Percentiles rank a stretch among this genome's conserved stretches.
phyloP scores from a whole-genome alignment of 306 rosid genomes.

The Gastrolobium villosum region DNA sequence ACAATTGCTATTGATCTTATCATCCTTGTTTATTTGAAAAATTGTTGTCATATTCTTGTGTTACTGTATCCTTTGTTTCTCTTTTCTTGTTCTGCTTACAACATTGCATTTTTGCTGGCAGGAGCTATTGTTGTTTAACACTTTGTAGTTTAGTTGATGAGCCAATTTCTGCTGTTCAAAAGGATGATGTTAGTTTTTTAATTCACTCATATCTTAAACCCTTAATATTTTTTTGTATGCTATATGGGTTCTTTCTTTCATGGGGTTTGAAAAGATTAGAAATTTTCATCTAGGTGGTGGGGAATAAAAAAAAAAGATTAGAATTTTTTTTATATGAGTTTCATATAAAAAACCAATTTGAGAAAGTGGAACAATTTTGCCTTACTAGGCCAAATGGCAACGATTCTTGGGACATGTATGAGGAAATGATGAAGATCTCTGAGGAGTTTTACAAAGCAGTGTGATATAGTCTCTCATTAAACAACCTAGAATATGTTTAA shows the following conservation, averaged over 20 bases:
- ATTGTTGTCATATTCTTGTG: not conserved
- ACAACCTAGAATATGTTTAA: no score
- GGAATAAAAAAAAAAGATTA: no score
- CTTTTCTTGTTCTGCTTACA: not conserved
- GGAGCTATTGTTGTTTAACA: constrained; percentile 15
- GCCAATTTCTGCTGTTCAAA: constrained; percentile 28
- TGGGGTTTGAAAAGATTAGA: constrained; percentile 25
- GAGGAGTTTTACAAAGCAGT: no score
- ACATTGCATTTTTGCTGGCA: constrained; percentile 28
- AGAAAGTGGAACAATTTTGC: no score
- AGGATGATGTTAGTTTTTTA: constrained; percentile 16
- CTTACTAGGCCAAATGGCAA: no score
- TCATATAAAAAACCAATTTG: no score
- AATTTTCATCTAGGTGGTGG: not conserved
- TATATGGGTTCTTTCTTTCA: constrained; percentile 15
- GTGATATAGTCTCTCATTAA: no score
- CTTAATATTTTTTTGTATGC: constrained; percentile 19
- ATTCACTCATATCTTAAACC: not conserved
- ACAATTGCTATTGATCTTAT: constrained; percentile 49
- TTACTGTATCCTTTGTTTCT: constrained; percentile 6
- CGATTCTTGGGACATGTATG: no score
- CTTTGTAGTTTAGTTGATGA: constrained; percentile 23
- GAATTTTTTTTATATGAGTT: no score
- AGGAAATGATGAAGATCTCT: no score
- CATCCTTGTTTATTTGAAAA: constrained; percentile 40